phyloP scores from a whole-genome alignment of 371 early-diverging fungal genomes.

The Nematocida sp. region DNA sequence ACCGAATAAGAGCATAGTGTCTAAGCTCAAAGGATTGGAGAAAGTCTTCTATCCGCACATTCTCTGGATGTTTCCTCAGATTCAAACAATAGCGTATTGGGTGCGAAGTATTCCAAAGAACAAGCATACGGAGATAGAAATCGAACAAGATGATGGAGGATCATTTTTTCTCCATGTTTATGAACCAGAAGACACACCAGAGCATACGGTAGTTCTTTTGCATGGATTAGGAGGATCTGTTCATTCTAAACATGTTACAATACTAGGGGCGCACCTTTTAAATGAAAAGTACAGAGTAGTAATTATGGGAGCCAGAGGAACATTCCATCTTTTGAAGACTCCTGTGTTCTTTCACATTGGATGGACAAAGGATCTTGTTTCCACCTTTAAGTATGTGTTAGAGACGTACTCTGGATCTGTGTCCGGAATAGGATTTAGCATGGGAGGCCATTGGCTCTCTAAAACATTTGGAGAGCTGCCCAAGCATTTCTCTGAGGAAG shows the following conservation, averaged over 20 bases:
- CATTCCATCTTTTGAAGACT: conserved; percentile 40
- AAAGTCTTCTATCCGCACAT: conserved; percentile 54
- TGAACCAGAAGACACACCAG: conserved; percentile 22
- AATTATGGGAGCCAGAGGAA: conserved; percentile 61
- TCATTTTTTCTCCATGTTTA: conserved; percentile 52
- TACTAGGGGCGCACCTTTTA: conserved; percentile 51
- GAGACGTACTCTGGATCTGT: conserved; percentile 59
- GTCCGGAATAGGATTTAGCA: conserved; percentile 62
- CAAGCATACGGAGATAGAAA: conserved; percentile 14
- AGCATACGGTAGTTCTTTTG: conserved; percentile 60
- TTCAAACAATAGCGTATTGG: conserved; percentile 55
- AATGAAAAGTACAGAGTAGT: conserved; percentile 59
- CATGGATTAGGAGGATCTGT: conserved; percentile 65
- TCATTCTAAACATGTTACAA: conserved; percentile 56
- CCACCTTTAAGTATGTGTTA: conserved; percentile 56
- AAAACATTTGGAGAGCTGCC: conserved; percentile 60
- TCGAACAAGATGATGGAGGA: conserved; percentile 51
- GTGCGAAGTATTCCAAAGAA: conserved; percentile 14
- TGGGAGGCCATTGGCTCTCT: conserved; percentile 63
- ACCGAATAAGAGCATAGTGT: conserved; percentile 16
- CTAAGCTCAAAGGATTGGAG: conserved; percentile 56
- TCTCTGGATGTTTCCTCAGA: conserved; percentile 47
- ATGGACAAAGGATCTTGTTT: conserved; percentile 60
- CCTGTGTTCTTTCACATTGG: conserved; percentile 65
- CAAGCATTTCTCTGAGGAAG: conserved; percentile 21